Evolutionary conservation across 2,329 filamentous ascomycete species (phyloP).

Genomic region (Colletotrichum australisinense): DNA sequence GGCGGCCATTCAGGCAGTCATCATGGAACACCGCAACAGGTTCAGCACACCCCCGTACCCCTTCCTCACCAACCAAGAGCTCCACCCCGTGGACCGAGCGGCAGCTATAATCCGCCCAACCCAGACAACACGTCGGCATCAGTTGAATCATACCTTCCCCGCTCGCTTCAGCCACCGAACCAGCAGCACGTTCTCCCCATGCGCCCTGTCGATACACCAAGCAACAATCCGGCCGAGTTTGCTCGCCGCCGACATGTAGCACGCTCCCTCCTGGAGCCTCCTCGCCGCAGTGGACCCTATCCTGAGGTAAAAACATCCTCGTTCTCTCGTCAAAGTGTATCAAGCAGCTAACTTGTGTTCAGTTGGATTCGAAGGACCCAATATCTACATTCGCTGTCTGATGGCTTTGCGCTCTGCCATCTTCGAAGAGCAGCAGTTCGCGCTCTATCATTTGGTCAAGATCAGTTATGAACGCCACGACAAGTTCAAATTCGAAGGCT

Average conservation of each 20-base stretch:
- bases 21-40: conserved; percentile 38
- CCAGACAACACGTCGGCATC: conserved; percentile 68
- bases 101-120: conserved; percentile 64
- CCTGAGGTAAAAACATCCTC: conserved; percentile 65
- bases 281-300: conserved; percentile 45
- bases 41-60: conserved; percentile 44
- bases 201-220: conserved; percentile 79
- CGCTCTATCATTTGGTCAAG: conserved; percentile 91
- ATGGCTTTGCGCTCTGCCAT: conserved; percentile 85
- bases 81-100: conserved; percentile 54
- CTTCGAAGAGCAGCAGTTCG: conserved; percentile 88
- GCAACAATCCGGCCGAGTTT: conserved; percentile 78
- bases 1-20: conserved; percentile 37
- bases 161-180: conserved; percentile 72
- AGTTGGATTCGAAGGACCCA: conserved; percentile 78
- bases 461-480: conserved; percentile 95
- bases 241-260: conserved; percentile 63
- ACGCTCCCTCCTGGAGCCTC: conserved; percentile 38
- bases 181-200: conserved; percentile 72
- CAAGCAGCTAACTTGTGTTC: conserved; percentile 8
- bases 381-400: conserved; percentile 91
- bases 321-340: neutral
- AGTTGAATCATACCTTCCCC: conserved; percentile 59
- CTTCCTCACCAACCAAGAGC: conserved; percentile 41
- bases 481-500: conserved; percentile 95